A percentile compares a stretch with the other conserved stretches of the same genome.
Conservation (phyloP, 768 basidiomycete genomes). For the Crassisporium funariophilum region DNA sequence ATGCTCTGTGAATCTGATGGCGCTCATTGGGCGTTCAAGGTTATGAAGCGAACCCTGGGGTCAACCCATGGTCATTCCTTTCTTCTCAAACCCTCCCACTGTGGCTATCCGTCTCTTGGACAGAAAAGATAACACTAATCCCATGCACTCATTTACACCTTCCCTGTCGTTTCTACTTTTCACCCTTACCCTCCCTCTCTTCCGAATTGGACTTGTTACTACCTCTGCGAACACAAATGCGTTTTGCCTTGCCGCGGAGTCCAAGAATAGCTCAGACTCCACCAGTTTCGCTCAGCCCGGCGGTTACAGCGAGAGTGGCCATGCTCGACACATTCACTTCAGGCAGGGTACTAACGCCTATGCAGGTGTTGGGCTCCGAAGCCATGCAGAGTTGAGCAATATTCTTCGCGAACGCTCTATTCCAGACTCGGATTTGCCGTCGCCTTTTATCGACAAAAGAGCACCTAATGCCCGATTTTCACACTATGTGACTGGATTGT, state of each 20-base stretch:
- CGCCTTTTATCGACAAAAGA: slow-evolving; percentile 12
- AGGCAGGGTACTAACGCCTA: neutral
- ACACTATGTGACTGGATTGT: slow-evolving; percentile 30
- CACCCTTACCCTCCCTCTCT: slow-evolving; percentile 7
- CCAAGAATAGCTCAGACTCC: neutral
- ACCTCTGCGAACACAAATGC: too few species aligned
- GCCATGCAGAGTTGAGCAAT: slow-evolving; percentile 6
- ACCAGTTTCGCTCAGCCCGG: neutral
- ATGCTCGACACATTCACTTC: too few species aligned
- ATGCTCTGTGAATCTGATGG: too few species aligned
- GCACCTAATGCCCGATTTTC: slow-evolving; percentile 24
- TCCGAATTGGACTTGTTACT: too few species aligned
- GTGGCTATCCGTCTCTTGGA: neutral
- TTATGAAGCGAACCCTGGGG: too few species aligned
- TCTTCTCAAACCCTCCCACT: neutral
- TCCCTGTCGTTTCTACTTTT: slow-evolving; percentile 23
- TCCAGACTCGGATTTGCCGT: slow-evolving; percentile 4
- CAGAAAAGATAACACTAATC: too few species aligned
- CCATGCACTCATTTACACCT: slow-evolving; percentile 22
- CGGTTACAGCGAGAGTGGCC: too few species aligned
- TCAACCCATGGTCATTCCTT: neutral
- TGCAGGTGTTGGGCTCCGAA: slow-evolving; percentile 4
- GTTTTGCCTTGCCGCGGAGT: slow-evolving; percentile 2
- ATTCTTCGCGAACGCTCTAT: neutral
- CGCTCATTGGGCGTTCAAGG: too few species aligned